Evolutionary conservation across 306 rosid genomes (phyloP).

Genomic region (Vigna unguiculata): DNA sequence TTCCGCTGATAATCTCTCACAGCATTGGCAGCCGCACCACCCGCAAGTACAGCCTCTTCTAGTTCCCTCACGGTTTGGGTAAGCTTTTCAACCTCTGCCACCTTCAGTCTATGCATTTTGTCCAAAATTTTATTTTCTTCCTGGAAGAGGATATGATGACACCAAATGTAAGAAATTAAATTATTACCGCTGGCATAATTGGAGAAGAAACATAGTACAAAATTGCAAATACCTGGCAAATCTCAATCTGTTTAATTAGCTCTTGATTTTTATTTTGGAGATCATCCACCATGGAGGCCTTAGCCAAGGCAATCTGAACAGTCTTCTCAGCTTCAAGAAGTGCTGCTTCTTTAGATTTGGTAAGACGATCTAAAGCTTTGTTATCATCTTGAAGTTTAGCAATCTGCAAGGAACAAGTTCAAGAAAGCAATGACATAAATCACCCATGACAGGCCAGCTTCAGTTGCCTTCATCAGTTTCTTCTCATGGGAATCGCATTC

Average conservation of each 20-base stretch:
- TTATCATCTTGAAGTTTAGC: constrained; percentile 98
- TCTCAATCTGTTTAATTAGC: constrained; percentile 95
- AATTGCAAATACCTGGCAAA: constrained; percentile 80
- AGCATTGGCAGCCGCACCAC: constrained; percentile 99
- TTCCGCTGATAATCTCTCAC: constrained; percentile 99
- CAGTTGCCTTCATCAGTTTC: constrained; percentile 23
- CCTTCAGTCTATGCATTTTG: constrained; percentile 97
- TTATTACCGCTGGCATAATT: background rate
- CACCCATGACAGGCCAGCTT: constrained; percentile 19
- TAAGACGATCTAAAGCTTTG: constrained; percentile 96
- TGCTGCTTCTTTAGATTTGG: constrained; percentile 99
- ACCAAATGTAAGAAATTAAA: constrained; percentile 21
- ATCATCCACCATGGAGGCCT: constrained; percentile 99
- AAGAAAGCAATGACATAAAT: constrained; percentile 44
- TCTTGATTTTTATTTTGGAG: constrained; percentile 99
- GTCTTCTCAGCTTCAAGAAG: constrained; percentile 96
- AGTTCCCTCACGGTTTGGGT: constrained; percentile 98
- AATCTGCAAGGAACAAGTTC: constrained; percentile 63
- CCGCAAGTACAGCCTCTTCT: constrained; percentile 99
- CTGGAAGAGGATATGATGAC: constrained; percentile 54
- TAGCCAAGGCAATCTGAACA: constrained; percentile 94
- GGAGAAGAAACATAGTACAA: constrained; percentile 22
- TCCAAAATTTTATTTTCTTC: constrained; percentile 99
- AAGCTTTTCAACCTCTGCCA: constrained; percentile 99
- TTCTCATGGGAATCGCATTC: constrained; percentile 12